Evolutionary conservation across 495 filamentous ascomycete genomes (phyloP), one percentile per base, ranked within the genome.

Genomic region (Penicillium malachiteum): DNA sequence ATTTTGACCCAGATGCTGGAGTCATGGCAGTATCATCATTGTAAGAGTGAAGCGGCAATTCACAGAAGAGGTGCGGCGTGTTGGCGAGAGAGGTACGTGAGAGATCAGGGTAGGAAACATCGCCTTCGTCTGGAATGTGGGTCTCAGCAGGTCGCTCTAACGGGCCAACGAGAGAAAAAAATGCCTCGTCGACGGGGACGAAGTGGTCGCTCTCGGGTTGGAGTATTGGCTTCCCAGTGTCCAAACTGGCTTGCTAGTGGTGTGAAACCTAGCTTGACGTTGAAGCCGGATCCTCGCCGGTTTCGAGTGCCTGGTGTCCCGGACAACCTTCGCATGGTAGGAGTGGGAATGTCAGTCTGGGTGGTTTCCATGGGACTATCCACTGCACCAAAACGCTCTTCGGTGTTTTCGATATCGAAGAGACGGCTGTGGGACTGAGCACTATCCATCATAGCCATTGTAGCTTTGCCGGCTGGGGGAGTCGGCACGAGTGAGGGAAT

Each of bases 201-300:
- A 54, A 31, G 53, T 42, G 60, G 68, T 54, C 69, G 68, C 12
- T 59, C 63, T 60, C 85, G 78, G 6, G 71, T 66, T 3, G 81
- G 73, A 35, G 76, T 80, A 38, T 61, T 75, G 42, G 84, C 76
- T 52, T 78, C 76, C 86, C 88, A 89, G 5, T 75, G 69, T 52
- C 71, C 78, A 7, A 90, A 67, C 54, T 86, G 80, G 7, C 76
- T 66, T 17, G 84, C 82, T 14, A 90, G 67, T 11, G 85, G 81
- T 3, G 85, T 87, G 45, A 89, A 85, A 13, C 81, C 81, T 37
- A 83, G 52, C 34, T 62, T 42, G 50, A 64, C 43, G 52, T 67
- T 68, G 40, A 59, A 62, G 51, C 62, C 51, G 53, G 64, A 53
- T 56, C 55, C 64, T 44, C 48, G 63, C 58, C 71, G 34, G 46